Base-by-base conservation (phyloP, 2,329 filamentous ascomycete genomes). In the Trichoderma citrinoviride region DNA sequence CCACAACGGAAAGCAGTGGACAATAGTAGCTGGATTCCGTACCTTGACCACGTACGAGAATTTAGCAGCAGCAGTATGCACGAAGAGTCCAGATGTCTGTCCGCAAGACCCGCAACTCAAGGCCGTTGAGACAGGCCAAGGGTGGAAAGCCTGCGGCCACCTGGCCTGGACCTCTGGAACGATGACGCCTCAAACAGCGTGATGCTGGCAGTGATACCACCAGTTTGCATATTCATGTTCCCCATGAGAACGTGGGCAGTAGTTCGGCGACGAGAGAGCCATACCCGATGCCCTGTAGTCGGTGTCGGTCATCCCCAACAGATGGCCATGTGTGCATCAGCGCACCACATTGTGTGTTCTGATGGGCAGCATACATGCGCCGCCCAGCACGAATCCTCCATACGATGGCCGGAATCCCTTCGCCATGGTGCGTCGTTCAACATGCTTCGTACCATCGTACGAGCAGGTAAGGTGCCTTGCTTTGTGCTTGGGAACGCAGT, bases 1-100 rank as follows among this genome's bases (percentile, higher is more conserved):
- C 47, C 44, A 62, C 40, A 61, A 47, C 44, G 46, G 58, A 55
- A 63, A 29, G 58, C 50, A 46, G 52, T 55, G 64, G 49, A 33
- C 25, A 33, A 43, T 27, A 21, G 27, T 27, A 21, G 27, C 49
- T 52, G 49, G 23, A 29, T n/a, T 25, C 27, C 25, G 14, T 46
- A 56, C 53, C 40, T 14, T 14, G 33, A 37, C 33, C 33, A 37
- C 10, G 33, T 5, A 14, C 10, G 10, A 12, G 33, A 14, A 33
- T 8, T 8, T 29, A 21, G 27, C 27, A 23, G 29, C 12, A 37
- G 29, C 15, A 23, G n/a, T 21, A 47, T 37, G 52, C 49, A 52
- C 49, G 8, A 33, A 14, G 21, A 29, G 12, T n/a, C 19, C 49
- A n/a, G 12, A 41, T 56, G 37, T 56, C 53, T 44, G 37, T 56